Base-by-base conservation (phyloP, 441 rosid genomes). In the Capsella rubella region DNA sequence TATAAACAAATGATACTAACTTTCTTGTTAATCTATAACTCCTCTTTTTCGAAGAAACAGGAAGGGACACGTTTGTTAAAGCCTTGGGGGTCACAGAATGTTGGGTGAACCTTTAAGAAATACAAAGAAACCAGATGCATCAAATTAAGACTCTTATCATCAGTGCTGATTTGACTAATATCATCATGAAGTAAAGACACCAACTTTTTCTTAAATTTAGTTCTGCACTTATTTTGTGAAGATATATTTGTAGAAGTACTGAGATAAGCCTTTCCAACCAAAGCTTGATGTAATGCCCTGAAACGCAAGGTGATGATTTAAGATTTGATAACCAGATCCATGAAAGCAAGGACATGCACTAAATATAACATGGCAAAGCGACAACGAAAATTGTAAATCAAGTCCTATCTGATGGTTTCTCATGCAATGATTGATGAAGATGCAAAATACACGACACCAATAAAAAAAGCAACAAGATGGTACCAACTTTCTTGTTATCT, bases 251-350 rank as follows among this genome's bases (percentile, higher is more conserved):
- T 53, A 50, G 97, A 82, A 71, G 84, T 76, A 80, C 84, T 82
- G 54, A 58, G 80, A 47, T 79, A 69, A 28, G 83, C 78, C 81
- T 82, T 90, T 67, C 79, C 80, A 53, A 76, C 73, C 76, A 77
- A 74, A 69, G 81, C 82, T 67, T 79, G 76, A 74, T 75, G 79
- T 55, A 78, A 69, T 67, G 83, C 82, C 86, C 96, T 88, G 85
- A 81, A 75, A 84, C 34, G 29, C 31, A 66, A 58, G 64, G 77
- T 65, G 46, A 43, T 42, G 31, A 52, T 46, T 29, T 4, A 45
- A 54, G 6, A 27, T 68, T 69, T 76, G 46, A 66, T 59, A 47
- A 46, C 46, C 42, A 52, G 54, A 59, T 43, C 28, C 39, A 45
- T 40, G 57, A 43, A 70, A 70, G 47, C 40, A 31, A 58, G 50